phyloP scores from a whole-genome alignment of 129 eudicot genomes.

The Chrysanthemum lavandulifolium region DNA sequence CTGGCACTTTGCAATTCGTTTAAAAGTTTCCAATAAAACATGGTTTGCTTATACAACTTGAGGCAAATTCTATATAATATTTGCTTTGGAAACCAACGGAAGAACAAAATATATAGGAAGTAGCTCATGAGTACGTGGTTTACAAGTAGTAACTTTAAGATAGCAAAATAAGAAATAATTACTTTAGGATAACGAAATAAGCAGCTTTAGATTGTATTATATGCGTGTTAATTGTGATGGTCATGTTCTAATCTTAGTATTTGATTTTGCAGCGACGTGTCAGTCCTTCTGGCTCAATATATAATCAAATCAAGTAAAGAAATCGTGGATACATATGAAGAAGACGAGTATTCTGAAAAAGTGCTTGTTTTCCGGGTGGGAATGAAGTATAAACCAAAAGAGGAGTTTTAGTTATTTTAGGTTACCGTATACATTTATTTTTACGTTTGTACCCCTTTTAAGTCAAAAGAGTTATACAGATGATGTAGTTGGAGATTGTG shows the following conservation, averaged over 20 bases:
- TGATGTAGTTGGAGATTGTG: background rate
- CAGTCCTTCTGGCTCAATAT: background rate
- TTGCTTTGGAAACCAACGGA: too few species aligned
- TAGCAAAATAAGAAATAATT: too few species aligned
- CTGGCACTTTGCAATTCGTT: background rate
- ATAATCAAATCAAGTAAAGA: background rate
- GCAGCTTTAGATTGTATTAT: too few species aligned
- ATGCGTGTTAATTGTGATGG: background rate
- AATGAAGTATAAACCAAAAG: conserved; percentile 10
- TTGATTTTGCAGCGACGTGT: conserved; percentile 25
- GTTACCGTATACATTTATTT: background rate
- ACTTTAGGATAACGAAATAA: too few species aligned
- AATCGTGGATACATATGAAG: background rate
- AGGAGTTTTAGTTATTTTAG: background rate
- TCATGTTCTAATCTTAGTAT: background rate
- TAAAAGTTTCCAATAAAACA: background rate
- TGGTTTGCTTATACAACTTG: background rate
- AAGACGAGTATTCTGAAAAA: background rate
- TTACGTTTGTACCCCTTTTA: conserved; percentile 5
- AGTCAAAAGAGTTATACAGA: background rate
- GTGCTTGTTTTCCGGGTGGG: background rate
- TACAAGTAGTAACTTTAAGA: too few species aligned
- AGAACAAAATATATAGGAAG: too few species aligned
- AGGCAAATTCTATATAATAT: too few species aligned
- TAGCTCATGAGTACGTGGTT: too few species aligned